These are phyloP conservation scores for Nematocida minor DNA, from an alignment of 371 early-diverging fungal genomes.

Conservation along the genomic window DNA sequence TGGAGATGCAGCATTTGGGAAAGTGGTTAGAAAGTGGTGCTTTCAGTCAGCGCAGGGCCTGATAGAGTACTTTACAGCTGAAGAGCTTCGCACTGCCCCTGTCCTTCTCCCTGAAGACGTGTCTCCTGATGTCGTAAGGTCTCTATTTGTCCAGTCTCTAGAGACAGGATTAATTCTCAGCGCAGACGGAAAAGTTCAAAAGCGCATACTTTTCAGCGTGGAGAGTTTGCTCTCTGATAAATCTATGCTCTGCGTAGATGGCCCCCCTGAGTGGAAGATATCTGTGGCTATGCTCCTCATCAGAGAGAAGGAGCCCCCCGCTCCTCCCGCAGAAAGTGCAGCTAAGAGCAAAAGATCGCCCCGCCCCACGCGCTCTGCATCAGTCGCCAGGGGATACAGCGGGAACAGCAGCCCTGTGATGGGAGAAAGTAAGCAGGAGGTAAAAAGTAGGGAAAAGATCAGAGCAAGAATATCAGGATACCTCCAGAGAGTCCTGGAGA, in stretches of 20 bases:
- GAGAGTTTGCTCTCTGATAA: neutral
- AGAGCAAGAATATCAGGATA: neutral
- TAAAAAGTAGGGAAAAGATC: neutral
- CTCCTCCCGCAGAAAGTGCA: neutral
- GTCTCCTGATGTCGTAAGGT: neutral
- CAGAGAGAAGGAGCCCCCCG: neutral
- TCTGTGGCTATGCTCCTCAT: conserved; percentile 7
- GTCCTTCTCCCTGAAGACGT: neutral
- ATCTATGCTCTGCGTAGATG: conserved; percentile 18
- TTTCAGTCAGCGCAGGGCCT: neutral
- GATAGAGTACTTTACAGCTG: conserved; percentile 23
- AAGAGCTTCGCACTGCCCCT: conserved; percentile 17
- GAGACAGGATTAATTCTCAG: neutral
- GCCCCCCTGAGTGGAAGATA: conserved; percentile 1
- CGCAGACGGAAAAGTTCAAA: conserved; percentile 27
- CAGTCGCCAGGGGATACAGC: no score
- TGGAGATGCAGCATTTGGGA: conserved; percentile 27
- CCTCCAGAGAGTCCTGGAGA: conserved; percentile 3
- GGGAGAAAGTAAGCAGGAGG: neutral
- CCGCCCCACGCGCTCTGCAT: neutral
- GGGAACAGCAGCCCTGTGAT: neutral
- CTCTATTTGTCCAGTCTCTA: neutral
- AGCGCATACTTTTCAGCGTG: conserved; percentile 6
- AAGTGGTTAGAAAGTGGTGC: conserved; percentile 29
- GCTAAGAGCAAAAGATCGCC: no score